Conservation (phyloP, 371 early-diverging fungal species). For the Mortierella sp. region DNA sequence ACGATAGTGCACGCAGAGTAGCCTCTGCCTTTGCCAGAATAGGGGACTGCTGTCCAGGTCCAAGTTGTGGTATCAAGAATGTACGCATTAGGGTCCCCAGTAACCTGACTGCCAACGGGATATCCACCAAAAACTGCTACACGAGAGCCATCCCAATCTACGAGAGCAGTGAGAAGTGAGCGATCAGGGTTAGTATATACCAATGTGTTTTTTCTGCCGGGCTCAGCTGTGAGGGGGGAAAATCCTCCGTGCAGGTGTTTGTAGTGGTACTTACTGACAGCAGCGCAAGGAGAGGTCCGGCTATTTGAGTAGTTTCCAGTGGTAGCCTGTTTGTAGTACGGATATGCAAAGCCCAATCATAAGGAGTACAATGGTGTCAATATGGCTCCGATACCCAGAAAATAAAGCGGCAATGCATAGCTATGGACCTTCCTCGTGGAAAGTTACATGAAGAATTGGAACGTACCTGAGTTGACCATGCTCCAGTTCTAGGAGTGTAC, state of each 20-base stretch:
- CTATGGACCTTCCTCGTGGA: no score
- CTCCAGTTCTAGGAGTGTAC: conserved; percentile 12
- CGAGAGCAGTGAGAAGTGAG: neutral
- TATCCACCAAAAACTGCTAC: conserved; percentile 38
- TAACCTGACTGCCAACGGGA: neutral
- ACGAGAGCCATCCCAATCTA: conserved; percentile 37
- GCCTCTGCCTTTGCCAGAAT: conserved; percentile 21
- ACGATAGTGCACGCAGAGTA: conserved; percentile 30
- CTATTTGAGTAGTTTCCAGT: conserved; percentile 15
- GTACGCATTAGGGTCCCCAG: conserved; percentile 31
- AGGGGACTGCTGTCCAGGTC: conserved; percentile 27
- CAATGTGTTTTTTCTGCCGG: neutral
- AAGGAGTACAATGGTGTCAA: no score
- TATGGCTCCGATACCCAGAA: no score
- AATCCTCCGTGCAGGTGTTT: no score
- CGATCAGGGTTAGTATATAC: neutral
- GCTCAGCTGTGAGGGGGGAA: neutral
- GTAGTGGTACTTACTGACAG: conserved; percentile 24
- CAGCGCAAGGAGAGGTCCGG: conserved; percentile 26
- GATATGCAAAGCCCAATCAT: no score
- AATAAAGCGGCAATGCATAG: no score
- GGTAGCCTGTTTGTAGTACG: conserved; percentile 13
- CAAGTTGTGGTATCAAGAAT: conserved; percentile 34
- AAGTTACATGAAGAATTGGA: neutral
- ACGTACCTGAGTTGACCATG: conserved; percentile 39